Evolutionary conservation across 2,329 filamentous ascomycete species (phyloP).

Genomic region (Fusarium vanettenii): DNA sequence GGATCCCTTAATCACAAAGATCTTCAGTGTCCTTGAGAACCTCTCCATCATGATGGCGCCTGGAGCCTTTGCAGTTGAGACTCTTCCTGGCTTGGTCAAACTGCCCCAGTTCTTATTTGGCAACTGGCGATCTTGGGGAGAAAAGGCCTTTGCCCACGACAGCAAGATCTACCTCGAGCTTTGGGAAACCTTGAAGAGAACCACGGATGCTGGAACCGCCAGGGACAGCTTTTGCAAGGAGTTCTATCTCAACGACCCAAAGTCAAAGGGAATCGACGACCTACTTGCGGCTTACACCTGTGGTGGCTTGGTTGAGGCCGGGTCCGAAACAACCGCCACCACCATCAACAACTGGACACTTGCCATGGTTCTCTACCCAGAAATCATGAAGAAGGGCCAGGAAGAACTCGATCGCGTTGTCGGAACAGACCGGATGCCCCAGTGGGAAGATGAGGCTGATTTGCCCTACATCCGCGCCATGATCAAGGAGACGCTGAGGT

Average conservation of each 20-base stretch:
- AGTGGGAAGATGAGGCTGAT: conserved; percentile 49
- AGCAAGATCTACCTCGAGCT: conserved; percentile 30
- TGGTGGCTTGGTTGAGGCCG: conserved; percentile 35
- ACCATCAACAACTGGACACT: conserved; percentile 55
- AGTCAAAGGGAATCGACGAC: conserved; percentile 34
- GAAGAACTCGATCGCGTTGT: conserved; percentile 54
- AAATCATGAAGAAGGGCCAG: conserved; percentile 42
- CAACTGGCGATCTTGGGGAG: conserved; percentile 19
- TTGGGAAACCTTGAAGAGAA: conserved; percentile 21
- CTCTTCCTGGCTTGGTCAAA: conserved; percentile 1
- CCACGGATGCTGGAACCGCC: conserved; percentile 17
- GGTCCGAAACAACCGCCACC: conserved; percentile 36
- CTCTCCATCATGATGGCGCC: conserved; percentile 17
- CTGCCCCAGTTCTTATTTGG: conserved; percentile 15
- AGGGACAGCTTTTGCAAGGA: conserved; percentile 34
- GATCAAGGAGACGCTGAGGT: conserved; percentile 57
- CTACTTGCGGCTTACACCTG: conserved; percentile 27
- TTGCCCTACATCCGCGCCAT: conserved; percentile 57
- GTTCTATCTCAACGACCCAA: conserved; percentile 17
- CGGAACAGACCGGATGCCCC: conserved; percentile 50
- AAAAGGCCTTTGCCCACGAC: conserved; percentile 27
- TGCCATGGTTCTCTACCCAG: conserved; percentile 56
- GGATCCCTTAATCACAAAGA: conserved; percentile 30
- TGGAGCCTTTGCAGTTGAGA: conserved; percentile 23
- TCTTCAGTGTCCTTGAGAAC: conserved; percentile 29